These are phyloP conservation scores for Phytophthora cactorum DNA, from an alignment of 352 stramenopile species.

Conservation along the genomic window DNA sequence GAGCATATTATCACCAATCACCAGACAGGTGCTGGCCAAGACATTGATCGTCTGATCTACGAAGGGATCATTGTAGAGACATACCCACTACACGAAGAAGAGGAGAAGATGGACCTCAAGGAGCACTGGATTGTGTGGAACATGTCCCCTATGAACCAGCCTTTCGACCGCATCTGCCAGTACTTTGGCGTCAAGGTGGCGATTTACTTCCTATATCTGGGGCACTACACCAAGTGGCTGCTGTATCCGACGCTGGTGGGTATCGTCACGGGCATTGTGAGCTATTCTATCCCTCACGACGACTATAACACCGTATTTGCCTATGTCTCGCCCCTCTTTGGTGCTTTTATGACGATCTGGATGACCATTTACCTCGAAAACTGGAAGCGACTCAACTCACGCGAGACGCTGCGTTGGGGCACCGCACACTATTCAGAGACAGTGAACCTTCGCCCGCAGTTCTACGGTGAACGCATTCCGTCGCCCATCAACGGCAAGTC, in stretches of 20 bases:
- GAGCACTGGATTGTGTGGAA: conserved; percentile 76
- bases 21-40: conserved; percentile 61
- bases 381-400: conserved; percentile 88
- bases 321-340: conserved; percentile 80
- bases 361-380: conserved; percentile 90
- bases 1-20: conserved; percentile 88
- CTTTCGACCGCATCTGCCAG: conserved; percentile 80
- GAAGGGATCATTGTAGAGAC: conserved; percentile 79
- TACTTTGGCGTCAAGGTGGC: conserved; percentile 93
- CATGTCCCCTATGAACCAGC: conserved; percentile 76
- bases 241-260: conserved; percentile 94
- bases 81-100: conserved; percentile 80
- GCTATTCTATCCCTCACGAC: conserved; percentile 52
- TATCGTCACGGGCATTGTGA: conserved; percentile 86
- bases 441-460: conserved; percentile 75
- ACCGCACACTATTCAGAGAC: conserved; percentile 77
- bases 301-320: conserved; percentile 70
- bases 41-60: conserved; percentile 80
- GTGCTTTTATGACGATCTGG: conserved; percentile 91
- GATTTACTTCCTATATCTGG: conserved; percentile 98
- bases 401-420: conserved; percentile 86
- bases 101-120: conserved; percentile 66
- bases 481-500: conserved; percentile 78
- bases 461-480: conserved; percentile 74
- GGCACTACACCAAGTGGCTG: conserved; percentile 96